Percentiles rank a stretch among this genome's conserved stretches.
These are phyloP conservation scores for Echeveria elegans DNA, from an alignment of 164 flowering plant genomes.

Conservation along the genomic window DNA sequence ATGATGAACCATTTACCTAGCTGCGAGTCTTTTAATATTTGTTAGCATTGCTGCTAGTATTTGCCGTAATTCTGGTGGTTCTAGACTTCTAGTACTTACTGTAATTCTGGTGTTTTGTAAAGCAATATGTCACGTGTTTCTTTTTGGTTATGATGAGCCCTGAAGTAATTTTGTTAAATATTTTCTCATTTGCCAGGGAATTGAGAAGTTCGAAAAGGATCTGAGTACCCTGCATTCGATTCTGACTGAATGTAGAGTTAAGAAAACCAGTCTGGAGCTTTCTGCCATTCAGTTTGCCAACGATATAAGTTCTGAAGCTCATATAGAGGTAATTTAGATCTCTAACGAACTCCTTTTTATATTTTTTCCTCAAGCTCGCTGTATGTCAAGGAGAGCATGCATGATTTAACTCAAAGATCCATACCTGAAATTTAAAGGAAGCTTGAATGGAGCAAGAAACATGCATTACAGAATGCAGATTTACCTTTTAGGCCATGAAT, in stretches of 20 bases:
- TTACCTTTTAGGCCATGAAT: background rate
- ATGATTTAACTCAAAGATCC: background rate
- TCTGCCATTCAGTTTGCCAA: slow-evolving; percentile 80
- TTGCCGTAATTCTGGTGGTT: too few species aligned
- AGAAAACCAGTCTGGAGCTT: slow-evolving; percentile 73
- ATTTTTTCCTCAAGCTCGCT: too few species aligned
- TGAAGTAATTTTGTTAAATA: background rate
- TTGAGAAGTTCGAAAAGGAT: slow-evolving; percentile 67
- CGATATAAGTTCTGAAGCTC: slow-evolving; percentile 95
- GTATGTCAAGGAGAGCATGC: background rate
- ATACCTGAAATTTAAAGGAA: background rate
- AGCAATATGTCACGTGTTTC: too few species aligned
- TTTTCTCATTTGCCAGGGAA: slow-evolving; percentile 37
- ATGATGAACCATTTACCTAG: too few species aligned
- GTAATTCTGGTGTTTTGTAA: too few species aligned
- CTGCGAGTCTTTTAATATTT: too few species aligned
- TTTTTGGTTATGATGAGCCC: too few species aligned
- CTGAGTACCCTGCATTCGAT: slow-evolving; percentile 68
- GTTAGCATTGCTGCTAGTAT: too few species aligned
- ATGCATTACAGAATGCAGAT: background rate
- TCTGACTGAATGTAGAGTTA: slow-evolving; percentile 77
- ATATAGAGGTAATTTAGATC: slow-evolving; percentile 78
- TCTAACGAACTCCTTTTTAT: too few species aligned
- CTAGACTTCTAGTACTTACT: too few species aligned
- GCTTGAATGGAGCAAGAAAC: background rate